These are phyloP conservation scores for Drosera capensis DNA, from an alignment of 148 eudicot genomes.

Conservation along the genomic window DNA sequence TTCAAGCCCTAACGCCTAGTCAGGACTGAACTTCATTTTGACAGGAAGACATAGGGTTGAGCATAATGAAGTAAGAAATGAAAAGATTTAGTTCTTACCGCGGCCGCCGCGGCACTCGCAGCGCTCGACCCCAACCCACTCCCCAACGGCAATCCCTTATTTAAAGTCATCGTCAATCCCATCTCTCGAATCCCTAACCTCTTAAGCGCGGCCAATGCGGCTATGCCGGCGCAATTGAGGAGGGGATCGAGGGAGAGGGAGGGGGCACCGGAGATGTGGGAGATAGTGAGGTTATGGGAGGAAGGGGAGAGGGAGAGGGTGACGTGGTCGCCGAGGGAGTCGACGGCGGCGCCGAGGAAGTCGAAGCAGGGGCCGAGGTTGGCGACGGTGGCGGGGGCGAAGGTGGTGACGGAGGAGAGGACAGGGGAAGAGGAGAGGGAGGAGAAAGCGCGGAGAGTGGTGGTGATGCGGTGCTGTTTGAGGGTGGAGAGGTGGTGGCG, in stretches of 20 bases:
- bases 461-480: neutral
- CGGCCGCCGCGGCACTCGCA: conserved; percentile 86
- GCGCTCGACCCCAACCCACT: conserved; percentile 92
- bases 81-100: no score
- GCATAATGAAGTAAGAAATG: no score
- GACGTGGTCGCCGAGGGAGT: conserved; percentile 66
- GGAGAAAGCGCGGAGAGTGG: no score
- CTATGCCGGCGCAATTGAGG: conserved; percentile 76
- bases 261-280: conserved; percentile 34
- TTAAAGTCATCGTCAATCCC: conserved; percentile 53
- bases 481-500: neutral
- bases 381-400: conserved; percentile 97
- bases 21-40: no score
- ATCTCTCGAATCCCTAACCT: conserved; percentile 48
- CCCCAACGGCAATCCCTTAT: conserved; percentile 77
- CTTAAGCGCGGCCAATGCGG: conserved; percentile 75
- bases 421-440: no score
- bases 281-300: conserved; percentile 41
- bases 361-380: conserved; percentile 95
- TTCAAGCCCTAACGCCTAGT: no score
- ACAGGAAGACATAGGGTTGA: no score
- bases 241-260: conserved; percentile 46
- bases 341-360: conserved; percentile 89
- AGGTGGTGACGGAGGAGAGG: conserved; percentile 53
- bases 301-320: conserved; percentile 36